Percentiles rank a stretch among this genome's conserved stretches.
Evolutionary conservation across 2,329 filamentous ascomycete species (phyloP).

Genomic region (Aspergillus sp.): DNA sequence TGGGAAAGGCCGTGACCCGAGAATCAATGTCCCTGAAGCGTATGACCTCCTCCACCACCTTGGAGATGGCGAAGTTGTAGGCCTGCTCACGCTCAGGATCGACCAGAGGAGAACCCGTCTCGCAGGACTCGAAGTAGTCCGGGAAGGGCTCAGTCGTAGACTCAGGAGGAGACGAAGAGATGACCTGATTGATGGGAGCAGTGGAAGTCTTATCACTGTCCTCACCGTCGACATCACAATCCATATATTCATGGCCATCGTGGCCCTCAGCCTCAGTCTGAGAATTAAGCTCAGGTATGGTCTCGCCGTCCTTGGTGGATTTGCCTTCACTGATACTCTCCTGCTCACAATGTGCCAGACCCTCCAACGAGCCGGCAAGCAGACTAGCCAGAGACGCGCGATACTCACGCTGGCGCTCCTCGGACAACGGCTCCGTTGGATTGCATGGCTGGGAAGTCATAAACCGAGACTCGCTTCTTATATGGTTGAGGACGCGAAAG

Average conservation of each 20-base stretch:
- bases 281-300: no score
- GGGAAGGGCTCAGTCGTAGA: conserved; percentile 18
- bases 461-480: no score
- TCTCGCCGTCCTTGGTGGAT: no score
- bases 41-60: conserved; percentile 15
- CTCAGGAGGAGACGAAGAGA: not conserved
- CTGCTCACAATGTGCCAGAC: not conserved
- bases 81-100: conserved; percentile 12
- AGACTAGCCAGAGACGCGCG: not conserved
- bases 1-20: conserved; percentile 1
- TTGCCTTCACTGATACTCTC: not conserved
- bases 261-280: not conserved
- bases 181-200: not conserved
- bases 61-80: conserved; percentile 17
- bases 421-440: no score
- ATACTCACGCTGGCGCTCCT: not conserved
- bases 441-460: no score
- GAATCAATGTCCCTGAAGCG: conserved; percentile 10
- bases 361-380: not conserved
- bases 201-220: not conserved
- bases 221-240: not conserved
- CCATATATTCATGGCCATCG: not conserved
- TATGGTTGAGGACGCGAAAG: no score
- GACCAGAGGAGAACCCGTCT: not conserved
- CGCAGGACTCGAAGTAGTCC: conserved; percentile 16